phyloP scores from a whole-genome alignment of 2,329 filamentous ascomycete species.

The Penicillium sp. region DNA sequence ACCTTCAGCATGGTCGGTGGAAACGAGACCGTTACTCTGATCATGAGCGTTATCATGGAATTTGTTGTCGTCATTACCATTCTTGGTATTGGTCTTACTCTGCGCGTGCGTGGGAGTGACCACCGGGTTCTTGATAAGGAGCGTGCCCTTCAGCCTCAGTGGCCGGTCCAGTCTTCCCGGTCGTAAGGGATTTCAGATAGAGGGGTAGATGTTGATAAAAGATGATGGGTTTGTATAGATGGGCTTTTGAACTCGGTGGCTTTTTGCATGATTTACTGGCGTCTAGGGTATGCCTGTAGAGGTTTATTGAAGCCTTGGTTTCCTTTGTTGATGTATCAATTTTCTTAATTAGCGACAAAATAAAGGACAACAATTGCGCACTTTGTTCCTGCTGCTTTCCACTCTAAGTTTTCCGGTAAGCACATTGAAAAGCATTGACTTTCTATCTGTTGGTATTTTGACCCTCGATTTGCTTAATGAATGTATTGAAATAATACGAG shows the following conservation, averaged over 20 bases:
- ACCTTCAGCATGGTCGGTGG: constrained; percentile 47
- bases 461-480: no score
- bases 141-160: neutral
- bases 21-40: constrained; percentile 42
- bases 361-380: neutral
- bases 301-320: neutral
- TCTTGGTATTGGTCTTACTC: constrained; percentile 33
- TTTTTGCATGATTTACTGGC: neutral
- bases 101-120: constrained; percentile 5
- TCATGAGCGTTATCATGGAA: constrained; percentile 54
- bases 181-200: neutral
- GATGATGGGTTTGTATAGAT: neutral
- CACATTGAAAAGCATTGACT: no score
- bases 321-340: neutral
- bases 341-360: neutral
- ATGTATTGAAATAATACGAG: no score
- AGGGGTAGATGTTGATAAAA: neutral
- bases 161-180: neutral
- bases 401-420: neutral
- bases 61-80: constrained; percentile 48
- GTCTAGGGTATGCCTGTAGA: neutral
- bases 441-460: no score
- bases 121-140: neutral
- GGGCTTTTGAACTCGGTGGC: neutral
- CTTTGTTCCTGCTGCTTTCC: neutral